Evolutionary conservation across 2,329 filamentous ascomycete species (phyloP), one percentile per base, ranked within the genome.

Genomic region (Verticillium nonalfalfae): DNA sequence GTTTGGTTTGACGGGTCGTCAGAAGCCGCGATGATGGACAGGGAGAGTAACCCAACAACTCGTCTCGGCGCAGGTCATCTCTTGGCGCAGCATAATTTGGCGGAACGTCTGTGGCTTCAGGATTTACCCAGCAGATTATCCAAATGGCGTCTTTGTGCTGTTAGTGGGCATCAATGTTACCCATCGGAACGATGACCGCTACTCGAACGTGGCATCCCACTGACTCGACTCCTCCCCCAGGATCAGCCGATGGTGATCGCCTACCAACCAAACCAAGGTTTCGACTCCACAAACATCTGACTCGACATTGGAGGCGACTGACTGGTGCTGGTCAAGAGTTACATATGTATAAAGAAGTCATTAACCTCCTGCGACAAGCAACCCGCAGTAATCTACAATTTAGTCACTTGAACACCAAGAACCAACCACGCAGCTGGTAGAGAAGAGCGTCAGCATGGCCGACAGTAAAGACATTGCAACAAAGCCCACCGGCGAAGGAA

Each of bases 401-500:
- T 6, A 7, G 15, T 15, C 39, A 40, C 39, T 7, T 40, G 10
- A 11, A 18, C 39, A 15, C 6, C 39, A 15, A 40, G 1, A 0
- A 31, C 9, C 10, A 21, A 52, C 18, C 13, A 10, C 7, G 13
- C 35, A 36, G 35, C 35, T 31, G 40, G 26, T 21, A n/a, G 15
- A 52, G 7, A n/a, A 18, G n/a, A 14, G 7, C 21, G 13, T 33
- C 34, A 15, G 11, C 4, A 64, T 64, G 63, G 59, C 59, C 15
- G 50, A 58, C 34, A 45, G 26, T 31, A 18, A 21, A 38, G 34
- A 6, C 1, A 13, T 26, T 7, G 31, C 55, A 14, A 35, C 40
- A 1, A n/a, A 21, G 39, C 50, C 35, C 3, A 56, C 36, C 1
- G 34, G 57, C 11, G 58, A 63, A 10, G 15, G 39, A 10, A 59